These are phyloP conservation scores for Phytophthora uliginosa DNA, from an alignment of 352 stramenopile genomes.

Conservation along the genomic window DNA sequence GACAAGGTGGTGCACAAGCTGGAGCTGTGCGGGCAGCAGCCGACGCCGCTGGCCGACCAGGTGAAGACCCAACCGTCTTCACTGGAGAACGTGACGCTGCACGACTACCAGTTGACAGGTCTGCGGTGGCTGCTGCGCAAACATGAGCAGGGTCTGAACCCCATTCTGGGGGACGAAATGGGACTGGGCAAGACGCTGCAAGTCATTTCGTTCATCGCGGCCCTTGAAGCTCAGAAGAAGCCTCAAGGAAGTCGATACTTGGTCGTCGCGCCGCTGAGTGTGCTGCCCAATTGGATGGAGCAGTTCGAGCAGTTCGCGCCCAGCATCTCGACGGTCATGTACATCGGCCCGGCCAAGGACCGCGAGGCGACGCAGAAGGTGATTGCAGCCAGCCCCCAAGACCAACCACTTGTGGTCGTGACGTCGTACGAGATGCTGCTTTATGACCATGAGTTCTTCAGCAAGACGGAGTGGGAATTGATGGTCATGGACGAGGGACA, in stretches of 20 bases:
- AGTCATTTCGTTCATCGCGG: conserved; percentile 74
- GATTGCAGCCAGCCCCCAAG: conserved; percentile 17
- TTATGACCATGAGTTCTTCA: conserved; percentile 67
- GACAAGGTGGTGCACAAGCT: conserved; percentile 55
- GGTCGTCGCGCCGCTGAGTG: conserved; percentile 79
- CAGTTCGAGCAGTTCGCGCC: conserved; percentile 81
- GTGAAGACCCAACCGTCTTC: conserved; percentile 38
- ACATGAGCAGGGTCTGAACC: conserved; percentile 69
- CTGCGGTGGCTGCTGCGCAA: conserved; percentile 75
- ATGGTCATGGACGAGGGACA: conserved; percentile 92
- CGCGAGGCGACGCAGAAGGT: conserved; percentile 38
- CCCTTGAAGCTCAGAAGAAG: conserved; percentile 42
- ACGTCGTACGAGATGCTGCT: conserved; percentile 84
- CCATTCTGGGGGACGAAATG: conserved; percentile 89
- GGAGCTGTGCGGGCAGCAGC: conserved; percentile 37
- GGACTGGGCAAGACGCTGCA: conserved; percentile 88
- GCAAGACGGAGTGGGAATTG: conserved; percentile 56
- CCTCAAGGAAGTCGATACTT: conserved; percentile 41
- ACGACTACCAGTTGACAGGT: conserved; percentile 79
- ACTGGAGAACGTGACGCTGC: conserved; percentile 67
- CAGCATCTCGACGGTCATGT: conserved; percentile 61
- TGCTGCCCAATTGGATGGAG: conserved; percentile 88
- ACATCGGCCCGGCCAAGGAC: conserved; percentile 65
- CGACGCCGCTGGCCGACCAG: conserved; percentile 29
- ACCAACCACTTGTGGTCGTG: conserved; percentile 64